Evolutionary conservation across 768 basidiomycete species (phyloP).

Genomic region (Lyophyllum atratum): DNA sequence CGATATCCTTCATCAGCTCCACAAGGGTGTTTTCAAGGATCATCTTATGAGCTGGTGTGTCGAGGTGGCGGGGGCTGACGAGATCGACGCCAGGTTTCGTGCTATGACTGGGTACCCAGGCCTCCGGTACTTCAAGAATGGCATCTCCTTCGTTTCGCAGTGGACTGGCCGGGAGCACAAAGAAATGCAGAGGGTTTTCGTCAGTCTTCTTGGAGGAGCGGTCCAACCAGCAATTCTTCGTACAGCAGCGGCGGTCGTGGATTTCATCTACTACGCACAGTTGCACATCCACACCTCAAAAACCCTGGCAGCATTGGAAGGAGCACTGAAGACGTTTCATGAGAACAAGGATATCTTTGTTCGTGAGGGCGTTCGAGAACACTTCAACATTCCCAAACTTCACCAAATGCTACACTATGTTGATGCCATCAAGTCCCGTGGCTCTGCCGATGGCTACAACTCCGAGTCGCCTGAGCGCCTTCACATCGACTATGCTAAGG

Average conservation of each 20-base stretch:
- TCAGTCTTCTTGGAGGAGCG: background rate
- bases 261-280: slow-evolving; percentile 31
- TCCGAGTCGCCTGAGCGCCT: slow-evolving; percentile 33
- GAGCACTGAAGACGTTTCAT: slow-evolving; percentile 24
- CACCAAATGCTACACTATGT: slow-evolving; percentile 31
- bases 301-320: slow-evolving; percentile 21
- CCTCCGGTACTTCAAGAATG: slow-evolving; percentile 6
- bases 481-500: slow-evolving; percentile 42
- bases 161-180: slow-evolving; percentile 5
- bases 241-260: slow-evolving; percentile 22
- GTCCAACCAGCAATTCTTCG: slow-evolving; percentile 10
- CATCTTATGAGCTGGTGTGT: slow-evolving; percentile 36
- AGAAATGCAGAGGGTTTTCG: slow-evolving; percentile 28
- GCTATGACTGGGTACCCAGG: slow-evolving; percentile 26
- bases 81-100: slow-evolving; percentile 36
- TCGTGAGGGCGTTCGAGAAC: slow-evolving; percentile 14
- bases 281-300: slow-evolving; percentile 20
- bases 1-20: slow-evolving; percentile 48
- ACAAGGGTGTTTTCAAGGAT: slow-evolving; percentile 51
- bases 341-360: slow-evolving; percentile 28
- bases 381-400: slow-evolving; percentile 40
- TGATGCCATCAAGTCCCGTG: slow-evolving; percentile 23
- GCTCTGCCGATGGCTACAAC: slow-evolving; percentile 27
- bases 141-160: background rate
- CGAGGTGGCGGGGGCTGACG: slow-evolving; percentile 6